Base-by-base conservation (phyloP, 2,329 filamentous ascomycete species). In the Diaporthe sp. region DNA sequence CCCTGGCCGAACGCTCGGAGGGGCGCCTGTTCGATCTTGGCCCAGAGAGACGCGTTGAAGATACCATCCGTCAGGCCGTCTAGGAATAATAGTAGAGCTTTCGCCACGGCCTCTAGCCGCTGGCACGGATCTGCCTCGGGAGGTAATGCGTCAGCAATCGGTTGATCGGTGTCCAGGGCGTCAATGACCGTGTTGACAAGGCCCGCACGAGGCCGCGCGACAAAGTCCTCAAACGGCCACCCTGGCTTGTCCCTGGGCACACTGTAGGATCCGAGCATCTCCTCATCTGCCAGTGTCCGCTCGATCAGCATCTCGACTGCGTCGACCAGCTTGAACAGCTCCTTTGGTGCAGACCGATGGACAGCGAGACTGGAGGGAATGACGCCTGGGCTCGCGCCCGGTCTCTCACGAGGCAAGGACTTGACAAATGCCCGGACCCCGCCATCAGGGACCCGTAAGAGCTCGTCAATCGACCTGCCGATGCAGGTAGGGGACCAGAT, bases 261-360 rank as follows among this genome's bases (percentile, higher is more conserved):
- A 30, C 83, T 80, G 72, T 85, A 84, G 15, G 88, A 85, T 37
- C 90, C 88, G 2, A 93, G 82, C 87, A 93, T 92, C 71, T 89
- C 89, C 75, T 89, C 88, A 66, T 93, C 91, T 0, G 91, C 91
- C 10, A 89, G 81, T 35, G 85, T 87, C 27, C 90, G 86, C 77
- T 91, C 90, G 4, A 86, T 87, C 53, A 91, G 83, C 9, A 82
- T 86, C 78, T 90, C 90, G 22, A 98, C 88, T 15, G 92, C 91
- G 81, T 98, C 94, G 7, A 95, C 98, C 79, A 99, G 89, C 80
- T 93, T 92, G 84, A 98, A 97, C 12, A 98, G 87, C 82, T 98
- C 96, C 75, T 94, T 92, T 0, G 97, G 96, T 1, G 95, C 95
- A 15, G 95, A 96, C 81, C 93, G 92, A 80, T 91, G 91, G 76